A percentile compares a stretch with the other conserved stretches of the same genome.
phyloP scores from a whole-genome alignment of 306 rosid genomes.

The Albizia julibrissin region DNA sequence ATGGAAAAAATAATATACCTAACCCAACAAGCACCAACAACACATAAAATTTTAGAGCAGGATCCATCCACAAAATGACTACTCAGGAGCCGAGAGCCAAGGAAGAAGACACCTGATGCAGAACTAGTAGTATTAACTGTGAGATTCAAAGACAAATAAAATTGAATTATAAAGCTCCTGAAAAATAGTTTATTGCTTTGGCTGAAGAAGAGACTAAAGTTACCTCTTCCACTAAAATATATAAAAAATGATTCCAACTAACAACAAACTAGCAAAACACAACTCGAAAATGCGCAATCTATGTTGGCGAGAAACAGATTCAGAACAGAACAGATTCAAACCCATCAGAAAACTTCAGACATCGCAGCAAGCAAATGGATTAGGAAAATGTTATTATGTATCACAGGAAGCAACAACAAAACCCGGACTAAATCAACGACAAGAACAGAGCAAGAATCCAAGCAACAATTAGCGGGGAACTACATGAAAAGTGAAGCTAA shows the following conservation, averaged over 20 bases:
- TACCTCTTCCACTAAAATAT: background rate
- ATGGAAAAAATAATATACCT: slow-evolving; percentile 41
- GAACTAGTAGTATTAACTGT: background rate
- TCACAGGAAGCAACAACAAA: background rate
- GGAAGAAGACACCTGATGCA: slow-evolving; percentile 7
- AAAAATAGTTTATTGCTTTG: background rate
- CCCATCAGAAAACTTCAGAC: slow-evolving; percentile 6
- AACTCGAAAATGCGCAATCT: background rate
- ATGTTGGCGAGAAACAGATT: background rate
- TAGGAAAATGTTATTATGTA: background rate
- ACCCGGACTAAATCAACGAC: slow-evolving; percentile 26
- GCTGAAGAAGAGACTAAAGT: background rate
- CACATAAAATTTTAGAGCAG: slow-evolving; percentile 46
- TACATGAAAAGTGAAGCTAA: slow-evolving; percentile 8
- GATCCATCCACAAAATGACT: slow-evolving; percentile 68
- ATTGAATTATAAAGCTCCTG: background rate
- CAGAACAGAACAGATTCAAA: background rate
- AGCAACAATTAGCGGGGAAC: slow-evolving; percentile 10
- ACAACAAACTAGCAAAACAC: background rate
- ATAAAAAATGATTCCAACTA: background rate
- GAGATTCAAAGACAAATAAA: background rate
- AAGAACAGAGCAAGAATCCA: slow-evolving; percentile 18
- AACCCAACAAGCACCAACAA: slow-evolving; percentile 61
- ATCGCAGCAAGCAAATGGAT: background rate
- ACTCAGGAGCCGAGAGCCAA: slow-evolving; percentile 31